A percentile compares a stretch with the other conserved stretches of the same genome.
Conservation (phyloP, 2,329 filamentous ascomycete genomes). For the Calonectria montana region DNA sequence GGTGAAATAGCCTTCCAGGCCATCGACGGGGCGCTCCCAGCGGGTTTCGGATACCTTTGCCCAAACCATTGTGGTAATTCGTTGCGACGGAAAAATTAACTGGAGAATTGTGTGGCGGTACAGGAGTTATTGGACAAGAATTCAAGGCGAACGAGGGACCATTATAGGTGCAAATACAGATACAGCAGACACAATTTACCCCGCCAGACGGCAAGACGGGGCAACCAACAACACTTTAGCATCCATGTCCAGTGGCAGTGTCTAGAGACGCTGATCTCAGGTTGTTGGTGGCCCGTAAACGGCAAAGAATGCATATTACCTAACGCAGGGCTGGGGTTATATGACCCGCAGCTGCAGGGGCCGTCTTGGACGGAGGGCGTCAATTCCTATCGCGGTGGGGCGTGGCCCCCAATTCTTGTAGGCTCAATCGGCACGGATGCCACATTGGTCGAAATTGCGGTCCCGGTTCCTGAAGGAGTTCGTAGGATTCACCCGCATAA, state of each 20-base stretch:
- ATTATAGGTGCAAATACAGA: background rate
- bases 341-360: background rate
- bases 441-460: background rate
- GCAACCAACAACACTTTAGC: background rate
- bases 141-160: background rate
- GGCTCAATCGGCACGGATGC: background rate
- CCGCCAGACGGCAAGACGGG: background rate
- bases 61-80: background rate
- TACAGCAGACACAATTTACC: background rate
- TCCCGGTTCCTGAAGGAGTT: background rate
- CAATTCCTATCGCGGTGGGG: background rate
- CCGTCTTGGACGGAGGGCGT: background rate
- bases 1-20: constrained; percentile 25
- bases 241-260: background rate
- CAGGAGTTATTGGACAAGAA: background rate
- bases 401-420: background rate
- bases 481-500: background rate
- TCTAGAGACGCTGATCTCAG: background rate
- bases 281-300: background rate
- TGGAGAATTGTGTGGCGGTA: background rate
- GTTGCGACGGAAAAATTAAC: background rate
- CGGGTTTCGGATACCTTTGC: constrained; percentile 14
- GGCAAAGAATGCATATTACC: background rate
- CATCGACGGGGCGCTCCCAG: constrained; percentile 27
- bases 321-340: background rate